Percentiles rank a stretch among this genome's conserved stretches.
Evolutionary conservation across 192 early-diverging fungal genomes (phyloP).

Genomic region (Podila verticillata): DNA sequence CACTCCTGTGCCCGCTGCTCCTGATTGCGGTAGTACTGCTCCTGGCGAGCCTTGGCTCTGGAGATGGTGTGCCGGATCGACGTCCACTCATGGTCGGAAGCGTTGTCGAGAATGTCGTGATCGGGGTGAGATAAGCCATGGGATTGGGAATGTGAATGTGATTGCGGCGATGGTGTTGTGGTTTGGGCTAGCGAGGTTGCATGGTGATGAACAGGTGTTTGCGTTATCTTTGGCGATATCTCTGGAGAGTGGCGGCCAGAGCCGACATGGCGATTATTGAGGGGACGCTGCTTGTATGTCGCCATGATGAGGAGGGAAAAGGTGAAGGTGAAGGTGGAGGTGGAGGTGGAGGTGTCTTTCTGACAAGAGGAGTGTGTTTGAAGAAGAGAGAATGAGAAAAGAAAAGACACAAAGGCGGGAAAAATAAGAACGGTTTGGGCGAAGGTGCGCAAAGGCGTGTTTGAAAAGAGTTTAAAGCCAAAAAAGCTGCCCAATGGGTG

Average conservation of each 20-base stretch:
- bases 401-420: neutral
- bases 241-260: neutral
- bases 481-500: neutral
- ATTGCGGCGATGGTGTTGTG: neutral
- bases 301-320: constrained; percentile 8
- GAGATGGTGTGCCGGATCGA: constrained; percentile 13
- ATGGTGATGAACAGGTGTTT: neutral
- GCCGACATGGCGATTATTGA: constrained; percentile 2
- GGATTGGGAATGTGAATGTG: neutral
- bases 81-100: constrained; percentile 23
- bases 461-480: neutral
- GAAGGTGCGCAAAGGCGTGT: neutral
- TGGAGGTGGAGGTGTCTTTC: neutral
- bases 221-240: neutral
- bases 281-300: constrained; percentile 27
- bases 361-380: neutral
- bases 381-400: constrained; percentile 3
- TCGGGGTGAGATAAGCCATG: constrained; percentile 6
- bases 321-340: neutral
- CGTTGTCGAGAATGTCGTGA: constrained; percentile 10
- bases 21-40: constrained; percentile 11
- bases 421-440: constrained; percentile 2
- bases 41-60: constrained; percentile 16
- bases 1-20: constrained; percentile 30
- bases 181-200: neutral